Evolutionary conservation across 129 eudicot species (phyloP).

Genomic region (Oenanthe sinensis): DNA sequence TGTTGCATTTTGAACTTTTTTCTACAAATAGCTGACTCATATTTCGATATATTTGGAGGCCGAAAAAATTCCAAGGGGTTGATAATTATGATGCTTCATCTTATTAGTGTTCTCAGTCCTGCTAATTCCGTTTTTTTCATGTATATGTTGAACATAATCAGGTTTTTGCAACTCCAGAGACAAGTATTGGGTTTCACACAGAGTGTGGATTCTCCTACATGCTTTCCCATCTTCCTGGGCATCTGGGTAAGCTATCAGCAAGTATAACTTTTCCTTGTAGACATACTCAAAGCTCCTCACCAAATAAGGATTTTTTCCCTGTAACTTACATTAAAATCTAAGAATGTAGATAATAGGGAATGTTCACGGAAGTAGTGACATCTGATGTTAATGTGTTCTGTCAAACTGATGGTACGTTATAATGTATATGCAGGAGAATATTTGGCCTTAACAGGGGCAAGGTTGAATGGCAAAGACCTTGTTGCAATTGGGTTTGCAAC

Average conservation of each 20-base stretch:
- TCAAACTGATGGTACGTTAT: neutral
- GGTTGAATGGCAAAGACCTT: constrained; percentile 74
- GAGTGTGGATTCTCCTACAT: constrained; percentile 93
- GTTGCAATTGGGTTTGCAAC: constrained; percentile 83
- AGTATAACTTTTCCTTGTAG: neutral
- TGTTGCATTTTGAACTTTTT: neutral
- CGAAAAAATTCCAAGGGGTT: neutral
- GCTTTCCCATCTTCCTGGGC: constrained; percentile 83
- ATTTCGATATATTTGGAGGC: neutral
- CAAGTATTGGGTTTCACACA: constrained; percentile 84
- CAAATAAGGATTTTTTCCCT: neutral
- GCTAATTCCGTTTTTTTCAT: neutral
- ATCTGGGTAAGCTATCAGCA: constrained; percentile 47
- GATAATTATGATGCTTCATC: neutral
- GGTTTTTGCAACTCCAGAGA: constrained; percentile 95
- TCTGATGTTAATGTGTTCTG: neutral
- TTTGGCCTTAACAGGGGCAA: constrained; percentile 87
- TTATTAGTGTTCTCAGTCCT: neutral
- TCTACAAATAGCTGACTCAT: neutral
- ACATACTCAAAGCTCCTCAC: neutral
- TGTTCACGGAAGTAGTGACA: neutral
- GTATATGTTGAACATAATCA: constrained; percentile 13
- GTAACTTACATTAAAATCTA: neutral
- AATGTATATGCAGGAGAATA: constrained; percentile 63
- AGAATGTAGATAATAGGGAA: neutral